Evolutionary conservation across 306 rosid species (phyloP), one percentile per base, ranked within the genome.

Genomic region (Inga oerstediana): DNA sequence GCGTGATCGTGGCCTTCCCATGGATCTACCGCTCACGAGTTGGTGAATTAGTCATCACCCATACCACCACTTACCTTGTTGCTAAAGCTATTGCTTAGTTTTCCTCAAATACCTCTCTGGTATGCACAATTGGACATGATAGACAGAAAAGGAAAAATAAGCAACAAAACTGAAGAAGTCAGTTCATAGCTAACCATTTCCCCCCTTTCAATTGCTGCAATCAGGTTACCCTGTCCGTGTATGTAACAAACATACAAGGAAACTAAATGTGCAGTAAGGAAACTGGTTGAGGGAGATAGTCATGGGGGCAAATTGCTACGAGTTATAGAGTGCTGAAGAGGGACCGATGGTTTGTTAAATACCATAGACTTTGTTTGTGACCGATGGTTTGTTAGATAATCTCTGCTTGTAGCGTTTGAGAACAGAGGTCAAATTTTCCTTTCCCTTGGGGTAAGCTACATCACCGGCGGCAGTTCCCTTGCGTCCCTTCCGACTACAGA

Each of bases 391-490:
- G 89, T 85, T 90, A 66, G 97, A 87, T 78, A 96, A 83, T 45
- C 97, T 87, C 1, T 95, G 92, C 90, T 88, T 94, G 86, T 94
- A 96, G 32, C 99, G 93, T 85, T 96, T 96, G 81, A 96, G 97
- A 76, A 92, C 99, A 27, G 98, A 92, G 0, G 95, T 93, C 83
- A 96, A 84, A 82, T 94, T 96, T 73, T 90, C 97, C 84, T 91
- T 94, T 59, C 98, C 99, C 87, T 43, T 91, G 0, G 99, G 97
- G 86, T 94, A 93, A 44, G 99, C 99, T 46, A 96, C 97, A 30
- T 93, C 97, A 37, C 99, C 98, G 0, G 97, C 98, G 32, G 95
- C 97, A 11, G 98, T 96, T 71, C 98, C 97, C 0, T 90, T 88
- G 35, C 97, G 93, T 58, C 99, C 98, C 89, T 89, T 94, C 52